A percentile compares a stretch with the other conserved stretches of the same genome.
These are phyloP conservation scores for Pichia manshurica DNA, from an alignment of 805 yeast species.

Conservation along the genomic window DNA sequence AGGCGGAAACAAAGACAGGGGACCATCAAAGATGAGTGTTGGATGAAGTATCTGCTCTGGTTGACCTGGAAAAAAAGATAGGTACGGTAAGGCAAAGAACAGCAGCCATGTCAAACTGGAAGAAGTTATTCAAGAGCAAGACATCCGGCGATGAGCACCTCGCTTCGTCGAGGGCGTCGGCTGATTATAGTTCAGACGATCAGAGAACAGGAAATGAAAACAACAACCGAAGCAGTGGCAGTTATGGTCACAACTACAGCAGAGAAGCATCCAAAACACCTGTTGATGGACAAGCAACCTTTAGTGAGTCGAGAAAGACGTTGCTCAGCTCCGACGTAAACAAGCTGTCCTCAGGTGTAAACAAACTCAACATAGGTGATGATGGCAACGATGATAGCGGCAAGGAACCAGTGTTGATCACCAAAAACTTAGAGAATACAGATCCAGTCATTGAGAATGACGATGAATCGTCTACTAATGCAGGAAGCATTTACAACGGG, in stretches of 20 bases:
- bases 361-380: slow-evolving; percentile 6
- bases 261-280: slow-evolving; percentile 17
- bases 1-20: background rate
- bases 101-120: slow-evolving; percentile 28
- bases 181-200: slow-evolving; percentile 4
- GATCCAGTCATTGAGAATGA: slow-evolving; percentile 30
- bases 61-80: no score
- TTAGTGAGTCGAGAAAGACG: slow-evolving; percentile 9
- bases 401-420: slow-evolving; percentile 19
- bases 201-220: background rate
- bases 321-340: slow-evolving; percentile 2
- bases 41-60: no score
- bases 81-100: background rate
- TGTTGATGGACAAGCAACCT: slow-evolving; percentile 13
- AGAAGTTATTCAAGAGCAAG: slow-evolving; percentile 26
- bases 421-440: slow-evolving; percentile 26
- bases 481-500: background rate
- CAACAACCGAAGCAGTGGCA: background rate
- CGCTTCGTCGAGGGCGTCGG: background rate
- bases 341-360: slow-evolving; percentile 2
- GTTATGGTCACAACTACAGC: background rate
- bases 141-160: slow-evolving; percentile 15
- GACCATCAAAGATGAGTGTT: no score
- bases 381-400: background rate
- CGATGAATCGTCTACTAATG: background rate